Conservation (phyloP, 148 eudicot genomes). For the Chenopodium formosanum region DNA sequence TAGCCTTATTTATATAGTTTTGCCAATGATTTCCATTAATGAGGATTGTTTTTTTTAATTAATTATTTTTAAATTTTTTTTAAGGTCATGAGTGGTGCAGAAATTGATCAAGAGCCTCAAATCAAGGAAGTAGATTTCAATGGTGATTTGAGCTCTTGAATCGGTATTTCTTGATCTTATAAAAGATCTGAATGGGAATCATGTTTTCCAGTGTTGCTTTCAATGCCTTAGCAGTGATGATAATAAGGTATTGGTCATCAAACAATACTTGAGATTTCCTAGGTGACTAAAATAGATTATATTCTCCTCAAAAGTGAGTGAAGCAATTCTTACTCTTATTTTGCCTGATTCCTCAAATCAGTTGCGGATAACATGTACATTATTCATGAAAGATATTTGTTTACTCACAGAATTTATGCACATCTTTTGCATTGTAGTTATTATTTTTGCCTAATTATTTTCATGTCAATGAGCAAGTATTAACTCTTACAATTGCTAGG, state of each 20-base stretch:
- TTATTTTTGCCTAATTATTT: neutral
- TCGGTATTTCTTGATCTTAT: conserved; percentile 63
- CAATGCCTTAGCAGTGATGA: conserved; percentile 54
- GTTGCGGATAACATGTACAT: neutral
- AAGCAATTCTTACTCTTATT: neutral
- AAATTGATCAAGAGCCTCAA: conserved; percentile 61
- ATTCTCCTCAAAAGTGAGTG: neutral
- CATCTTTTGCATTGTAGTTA: neutral
- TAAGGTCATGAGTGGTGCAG: conserved; percentile 75
- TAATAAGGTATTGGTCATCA: conserved; percentile 45
- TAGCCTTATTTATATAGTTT: neutral
- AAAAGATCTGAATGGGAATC: conserved; percentile 71
- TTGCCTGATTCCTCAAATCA: neutral
- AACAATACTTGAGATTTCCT: neutral
- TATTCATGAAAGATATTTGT: conserved; percentile 1
- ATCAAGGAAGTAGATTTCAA: conserved; percentile 52
- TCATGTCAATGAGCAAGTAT: neutral
- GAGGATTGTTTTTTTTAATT: conserved; percentile 11
- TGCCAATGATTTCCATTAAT: conserved; percentile 3
- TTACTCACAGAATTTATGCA: neutral
- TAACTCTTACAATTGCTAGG: neutral
- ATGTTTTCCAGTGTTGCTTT: conserved; percentile 71
- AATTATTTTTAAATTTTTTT: too few species aligned
- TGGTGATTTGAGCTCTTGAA: conserved; percentile 51
- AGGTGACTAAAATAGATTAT: neutral